These are phyloP conservation scores for Yamadazyma philogaea DNA, from an alignment of 805 yeast genomes.

Conservation along the genomic window DNA sequence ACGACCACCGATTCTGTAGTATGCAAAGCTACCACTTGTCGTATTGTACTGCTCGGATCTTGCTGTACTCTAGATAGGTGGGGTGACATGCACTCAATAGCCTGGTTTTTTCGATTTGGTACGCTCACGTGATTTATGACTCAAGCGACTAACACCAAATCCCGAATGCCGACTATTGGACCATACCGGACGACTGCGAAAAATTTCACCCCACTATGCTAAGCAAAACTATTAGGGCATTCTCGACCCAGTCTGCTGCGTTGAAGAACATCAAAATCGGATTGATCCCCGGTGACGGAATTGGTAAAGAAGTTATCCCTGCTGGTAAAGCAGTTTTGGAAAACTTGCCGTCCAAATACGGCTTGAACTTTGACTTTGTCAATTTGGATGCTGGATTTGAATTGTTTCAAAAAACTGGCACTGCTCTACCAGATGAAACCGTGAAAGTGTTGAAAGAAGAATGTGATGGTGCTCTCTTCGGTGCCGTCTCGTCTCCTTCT, in stretches of 20 bases:
- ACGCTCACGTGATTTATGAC: slow-evolving; percentile 5
- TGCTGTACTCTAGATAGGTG: too few relatives aligned
- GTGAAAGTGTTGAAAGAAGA: slow-evolving; percentile 69
- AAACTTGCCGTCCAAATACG: slow-evolving; percentile 71
- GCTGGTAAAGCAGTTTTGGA: slow-evolving; percentile 89
- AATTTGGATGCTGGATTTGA: slow-evolving; percentile 93
- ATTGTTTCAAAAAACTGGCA: slow-evolving; percentile 89
- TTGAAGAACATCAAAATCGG: slow-evolving; percentile 45
- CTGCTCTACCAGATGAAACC: slow-evolving; percentile 92
- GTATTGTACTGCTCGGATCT: too few relatives aligned
- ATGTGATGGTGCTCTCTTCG: slow-evolving; percentile 97
- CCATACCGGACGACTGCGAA: neutral
- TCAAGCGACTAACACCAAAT: slow-evolving; percentile 3
- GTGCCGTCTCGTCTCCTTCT: slow-evolving; percentile 95
- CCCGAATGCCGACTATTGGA: neutral
- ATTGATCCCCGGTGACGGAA: slow-evolving; percentile 97
- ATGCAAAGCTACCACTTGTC: too few relatives aligned
- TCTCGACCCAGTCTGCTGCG: slow-evolving; percentile 18
- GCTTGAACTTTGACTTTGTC: slow-evolving; percentile 79
- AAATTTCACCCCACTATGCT: slow-evolving; percentile 4
- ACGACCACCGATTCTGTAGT: too few relatives aligned
- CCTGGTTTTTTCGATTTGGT: too few relatives aligned
- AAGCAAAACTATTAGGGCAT: slow-evolving; percentile 10
- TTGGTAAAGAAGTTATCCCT: slow-evolving; percentile 96
- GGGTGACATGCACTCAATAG: too few relatives aligned